A percentile compares a stretch with the other conserved stretches of the same genome.
These are phyloP conservation scores for Arthroderma sp. DNA, from an alignment of 2,329 filamentous ascomycete genomes.

Conservation along the genomic window DNA sequence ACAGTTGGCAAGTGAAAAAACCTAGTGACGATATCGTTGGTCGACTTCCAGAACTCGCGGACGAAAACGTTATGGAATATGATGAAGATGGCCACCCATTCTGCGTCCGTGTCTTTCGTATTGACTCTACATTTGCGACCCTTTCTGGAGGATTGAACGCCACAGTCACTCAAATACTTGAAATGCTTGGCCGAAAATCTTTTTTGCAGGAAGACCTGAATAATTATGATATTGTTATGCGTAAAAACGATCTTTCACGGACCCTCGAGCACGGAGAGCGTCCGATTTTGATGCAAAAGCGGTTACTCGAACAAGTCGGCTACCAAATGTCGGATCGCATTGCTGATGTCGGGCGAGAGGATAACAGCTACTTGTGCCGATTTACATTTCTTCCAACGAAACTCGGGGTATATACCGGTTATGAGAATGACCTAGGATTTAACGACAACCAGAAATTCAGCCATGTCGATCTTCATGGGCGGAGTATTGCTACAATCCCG, in stretches of 20 bases:
- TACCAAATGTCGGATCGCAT: slow-evolving; percentile 77
- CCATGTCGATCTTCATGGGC: slow-evolving; percentile 80
- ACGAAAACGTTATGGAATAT: slow-evolving; percentile 54
- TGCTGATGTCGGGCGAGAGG: slow-evolving; percentile 87
- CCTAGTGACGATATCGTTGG: slow-evolving; percentile 27
- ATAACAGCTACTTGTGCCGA: slow-evolving; percentile 91
- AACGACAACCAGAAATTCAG: slow-evolving; percentile 80
- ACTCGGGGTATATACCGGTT: slow-evolving; percentile 61
- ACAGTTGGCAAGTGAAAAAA: slow-evolving; percentile 87
- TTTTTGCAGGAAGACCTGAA: slow-evolving; percentile 79
- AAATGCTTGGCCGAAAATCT: slow-evolving; percentile 87
- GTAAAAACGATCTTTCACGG: slow-evolving; percentile 77
- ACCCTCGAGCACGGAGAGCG: slow-evolving; percentile 67
- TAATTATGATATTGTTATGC: slow-evolving; percentile 91
- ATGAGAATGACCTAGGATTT: slow-evolving; percentile 65
- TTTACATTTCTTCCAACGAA: slow-evolving; percentile 89
- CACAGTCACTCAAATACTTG: slow-evolving; percentile 72
- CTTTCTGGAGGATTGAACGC: slow-evolving; percentile 73
- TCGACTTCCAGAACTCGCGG: slow-evolving; percentile 36
- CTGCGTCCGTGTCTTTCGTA: slow-evolving; percentile 89
- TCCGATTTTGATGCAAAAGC: slow-evolving; percentile 82
- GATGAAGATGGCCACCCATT: slow-evolving; percentile 67
- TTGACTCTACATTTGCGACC: slow-evolving; percentile 87
- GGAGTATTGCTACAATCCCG: slow-evolving; percentile 86
- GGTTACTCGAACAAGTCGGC: slow-evolving; percentile 77